These are phyloP conservation scores for Aspergillus terreus DNA, from an alignment of 2,329 filamentous ascomycete species.

Conservation along the genomic window DNA sequence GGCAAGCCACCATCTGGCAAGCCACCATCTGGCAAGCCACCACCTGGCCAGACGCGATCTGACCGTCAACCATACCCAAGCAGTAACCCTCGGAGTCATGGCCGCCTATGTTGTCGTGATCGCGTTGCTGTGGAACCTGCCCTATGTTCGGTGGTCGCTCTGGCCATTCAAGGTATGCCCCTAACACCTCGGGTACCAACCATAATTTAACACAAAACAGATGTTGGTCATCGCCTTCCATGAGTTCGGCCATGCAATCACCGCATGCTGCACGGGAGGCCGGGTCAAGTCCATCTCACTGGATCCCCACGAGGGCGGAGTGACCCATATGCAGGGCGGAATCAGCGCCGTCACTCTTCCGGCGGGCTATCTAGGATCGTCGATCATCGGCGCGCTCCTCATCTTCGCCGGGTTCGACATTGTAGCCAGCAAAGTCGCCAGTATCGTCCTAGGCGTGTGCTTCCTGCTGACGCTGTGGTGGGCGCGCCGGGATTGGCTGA, in stretches of 20 bases:
- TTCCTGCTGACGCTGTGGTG: slow-evolving; percentile 80
- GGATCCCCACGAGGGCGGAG: slow-evolving; percentile 72
- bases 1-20: slow-evolving; percentile 4
- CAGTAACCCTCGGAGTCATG: slow-evolving; percentile 68
- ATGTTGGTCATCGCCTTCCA: slow-evolving; percentile 84
- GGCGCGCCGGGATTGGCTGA: slow-evolving; percentile 75
- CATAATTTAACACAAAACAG: slow-evolving; percentile 33
- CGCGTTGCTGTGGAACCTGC: slow-evolving; percentile 74
- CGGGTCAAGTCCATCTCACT: slow-evolving; percentile 70
- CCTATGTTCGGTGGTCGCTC: slow-evolving; percentile 68
- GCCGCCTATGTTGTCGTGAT: slow-evolving; percentile 69
- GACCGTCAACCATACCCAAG: slow-evolving; percentile 64
- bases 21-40: slow-evolving; percentile 19
- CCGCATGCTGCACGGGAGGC: slow-evolving; percentile 68
- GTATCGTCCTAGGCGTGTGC: slow-evolving; percentile 67
- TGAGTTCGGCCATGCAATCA: slow-evolving; percentile 72
- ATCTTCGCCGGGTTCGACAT: slow-evolving; percentile 81
- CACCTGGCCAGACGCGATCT: slow-evolving; percentile 52
- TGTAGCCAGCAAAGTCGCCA: slow-evolving; percentile 75
- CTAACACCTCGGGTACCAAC: neutral
- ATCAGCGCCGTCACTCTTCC: slow-evolving; percentile 68
- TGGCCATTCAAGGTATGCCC: slow-evolving; percentile 72
- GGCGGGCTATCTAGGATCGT: slow-evolving; percentile 74
- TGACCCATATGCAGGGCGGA: slow-evolving; percentile 73
- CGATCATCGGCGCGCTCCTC: slow-evolving; percentile 70